A percentile compares a stretch with the other conserved stretches of the same genome.
phyloP scores from a whole-genome alignment of 192 early-diverging fungal genomes.

The Oehlia diaphana region DNA sequence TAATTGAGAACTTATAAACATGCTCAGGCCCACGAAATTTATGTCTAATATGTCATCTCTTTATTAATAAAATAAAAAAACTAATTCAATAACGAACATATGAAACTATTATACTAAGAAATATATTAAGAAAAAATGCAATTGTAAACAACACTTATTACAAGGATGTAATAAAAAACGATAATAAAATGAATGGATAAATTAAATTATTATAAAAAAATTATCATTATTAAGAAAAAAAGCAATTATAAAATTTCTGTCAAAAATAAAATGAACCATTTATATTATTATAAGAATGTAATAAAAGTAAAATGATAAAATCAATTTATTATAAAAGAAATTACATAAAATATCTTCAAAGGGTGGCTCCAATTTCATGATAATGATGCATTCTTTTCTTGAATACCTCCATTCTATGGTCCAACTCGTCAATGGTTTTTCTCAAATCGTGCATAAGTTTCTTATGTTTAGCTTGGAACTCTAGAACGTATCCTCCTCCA shows the following conservation, averaged over 20 bases:
- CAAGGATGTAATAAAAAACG: background rate
- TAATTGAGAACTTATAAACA: too few relatives aligned
- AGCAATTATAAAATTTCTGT: too few relatives aligned
- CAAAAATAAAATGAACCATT: background rate
- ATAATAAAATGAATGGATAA: background rate
- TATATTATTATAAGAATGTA: background rate
- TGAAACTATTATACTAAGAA: background rate
- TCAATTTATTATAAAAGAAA: background rate
- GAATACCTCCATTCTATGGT: background rate
- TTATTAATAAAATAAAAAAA: background rate
- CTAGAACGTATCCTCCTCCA: background rate
- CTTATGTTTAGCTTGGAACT: background rate
- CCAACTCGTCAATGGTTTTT: background rate
- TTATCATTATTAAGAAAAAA: too few relatives aligned
- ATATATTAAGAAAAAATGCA: background rate
- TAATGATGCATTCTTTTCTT: background rate
- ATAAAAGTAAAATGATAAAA: too few relatives aligned
- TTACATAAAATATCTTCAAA: background rate
- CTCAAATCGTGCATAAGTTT: background rate
- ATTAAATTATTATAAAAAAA: background rate
- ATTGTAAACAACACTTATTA: too few relatives aligned
- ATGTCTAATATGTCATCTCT: background rate
- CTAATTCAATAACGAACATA: background rate
- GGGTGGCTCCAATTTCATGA: background rate
- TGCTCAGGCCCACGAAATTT: background rate